Evolutionary conservation across 169 alveolate species (phyloP).

Genomic region (Cryptosporidium ubiquitum): DNA sequence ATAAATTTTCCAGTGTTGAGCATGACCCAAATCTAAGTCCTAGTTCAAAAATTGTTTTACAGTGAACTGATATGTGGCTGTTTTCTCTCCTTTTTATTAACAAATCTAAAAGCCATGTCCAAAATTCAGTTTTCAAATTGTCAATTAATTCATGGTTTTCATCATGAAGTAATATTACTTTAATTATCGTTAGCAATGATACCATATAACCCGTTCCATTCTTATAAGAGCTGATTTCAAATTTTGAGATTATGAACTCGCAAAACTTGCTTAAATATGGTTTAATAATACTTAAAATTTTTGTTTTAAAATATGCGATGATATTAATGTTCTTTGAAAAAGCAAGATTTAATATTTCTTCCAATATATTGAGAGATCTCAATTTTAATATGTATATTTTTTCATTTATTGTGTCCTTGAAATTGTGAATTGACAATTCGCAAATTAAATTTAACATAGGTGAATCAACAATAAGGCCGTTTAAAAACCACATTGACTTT

Average conservation of each 20-base stretch:
- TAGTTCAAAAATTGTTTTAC: conserved; percentile 34
- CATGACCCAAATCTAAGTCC: conserved; percentile 41
- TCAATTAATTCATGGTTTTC: conserved; percentile 17
- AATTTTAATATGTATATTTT: not conserved
- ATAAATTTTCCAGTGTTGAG: conserved; percentile 12
- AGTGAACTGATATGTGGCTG: conserved; percentile 28
- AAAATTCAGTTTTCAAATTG: not conserved
- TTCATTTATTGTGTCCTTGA: not conserved
- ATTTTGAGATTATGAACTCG: conserved; percentile 14
- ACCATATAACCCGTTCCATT: conserved; percentile 2
- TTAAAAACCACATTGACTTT: not conserved
- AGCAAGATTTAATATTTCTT: conserved; percentile 29
- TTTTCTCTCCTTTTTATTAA: conserved; percentile 24
- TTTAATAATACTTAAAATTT: not conserved
- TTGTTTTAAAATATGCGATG: not conserved
- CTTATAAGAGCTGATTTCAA: not conserved
- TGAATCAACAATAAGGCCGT: conserved; percentile 16
- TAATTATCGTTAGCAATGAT: conserved; percentile 13
- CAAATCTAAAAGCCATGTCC: conserved; percentile 9
- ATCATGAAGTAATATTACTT: conserved; percentile 1
- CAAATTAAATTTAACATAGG: conserved; percentile 10
- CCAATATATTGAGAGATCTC: conserved; percentile 15
- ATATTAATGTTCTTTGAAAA: conserved; percentile 7
- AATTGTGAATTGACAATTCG: not conserved
- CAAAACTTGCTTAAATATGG: conserved; percentile 36